These are phyloP conservation scores for Phalaenopsis aphrodite DNA, from an alignment of 106 monocot species.

Conservation along the genomic window DNA sequence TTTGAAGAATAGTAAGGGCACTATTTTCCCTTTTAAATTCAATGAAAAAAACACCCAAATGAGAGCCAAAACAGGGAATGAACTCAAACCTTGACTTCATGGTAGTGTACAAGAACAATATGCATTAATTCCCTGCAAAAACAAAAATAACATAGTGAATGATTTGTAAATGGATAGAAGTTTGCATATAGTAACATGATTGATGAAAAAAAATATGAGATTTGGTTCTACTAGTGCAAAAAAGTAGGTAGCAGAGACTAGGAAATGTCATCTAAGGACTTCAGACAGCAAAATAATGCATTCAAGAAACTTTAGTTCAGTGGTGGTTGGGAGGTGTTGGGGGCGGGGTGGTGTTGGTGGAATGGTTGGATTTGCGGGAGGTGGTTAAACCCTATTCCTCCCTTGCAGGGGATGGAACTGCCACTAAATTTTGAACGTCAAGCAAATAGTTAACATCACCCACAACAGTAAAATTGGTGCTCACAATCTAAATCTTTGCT, in stretches of 20 bases:
- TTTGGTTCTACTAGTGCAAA: background rate
- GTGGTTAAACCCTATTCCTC: background rate
- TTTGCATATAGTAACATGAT: background rate
- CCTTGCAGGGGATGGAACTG: background rate
- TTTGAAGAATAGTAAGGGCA: background rate
- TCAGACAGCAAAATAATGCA: background rate
- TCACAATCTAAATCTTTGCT: too few relatives aligned
- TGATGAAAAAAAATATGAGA: background rate
- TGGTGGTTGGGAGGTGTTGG: background rate
- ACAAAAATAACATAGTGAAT: background rate
- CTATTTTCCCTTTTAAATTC: background rate
- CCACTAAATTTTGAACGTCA: background rate
- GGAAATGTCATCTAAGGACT: background rate
- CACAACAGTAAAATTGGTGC: too few relatives aligned
- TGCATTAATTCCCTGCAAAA: constrained; percentile 84
- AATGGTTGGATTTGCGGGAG: too few relatives aligned
- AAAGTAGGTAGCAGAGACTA: background rate
- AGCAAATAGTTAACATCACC: too few relatives aligned
- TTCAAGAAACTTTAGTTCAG: background rate
- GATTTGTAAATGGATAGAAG: background rate
- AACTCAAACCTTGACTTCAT: constrained; percentile 71
- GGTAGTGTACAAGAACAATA: constrained; percentile 97
- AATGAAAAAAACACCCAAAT: background rate
- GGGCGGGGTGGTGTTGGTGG: background rate
- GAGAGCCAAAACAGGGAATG: background rate